These are phyloP conservation scores for Diaporthe sp. DNA, from an alignment of 2,329 filamentous ascomycete species.

Conservation along the genomic window DNA sequence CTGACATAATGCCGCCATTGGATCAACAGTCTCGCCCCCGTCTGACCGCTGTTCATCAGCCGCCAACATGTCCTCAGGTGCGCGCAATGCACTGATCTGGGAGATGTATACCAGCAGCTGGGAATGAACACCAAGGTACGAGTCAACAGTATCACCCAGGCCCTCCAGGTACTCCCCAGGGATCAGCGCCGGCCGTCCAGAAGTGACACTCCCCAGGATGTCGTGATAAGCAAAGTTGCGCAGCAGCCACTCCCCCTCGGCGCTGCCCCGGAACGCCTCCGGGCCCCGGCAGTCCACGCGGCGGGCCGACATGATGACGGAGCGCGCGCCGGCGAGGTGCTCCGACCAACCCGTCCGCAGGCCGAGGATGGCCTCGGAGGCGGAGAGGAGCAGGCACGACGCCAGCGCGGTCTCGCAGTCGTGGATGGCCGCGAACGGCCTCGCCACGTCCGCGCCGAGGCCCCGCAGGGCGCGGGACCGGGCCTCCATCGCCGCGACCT, in stretches of 20 bases:
- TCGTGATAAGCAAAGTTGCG: slow-evolving; percentile 9
- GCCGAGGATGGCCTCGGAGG: slow-evolving; percentile 6
- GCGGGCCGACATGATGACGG: not conserved
- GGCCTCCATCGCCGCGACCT: not conserved
- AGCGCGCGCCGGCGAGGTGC: not conserved
- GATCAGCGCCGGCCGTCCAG: not conserved
- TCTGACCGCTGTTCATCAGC: not conserved
- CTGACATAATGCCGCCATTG: not conserved
- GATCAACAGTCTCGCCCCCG: not conserved
- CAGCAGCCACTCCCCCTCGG: not conserved
- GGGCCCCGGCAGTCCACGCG: no score
- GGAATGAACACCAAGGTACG: slow-evolving; percentile 1
- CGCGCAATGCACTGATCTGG: not conserved
- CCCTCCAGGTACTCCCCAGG: not conserved
- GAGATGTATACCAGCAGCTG: slow-evolving; percentile 1
- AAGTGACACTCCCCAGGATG: not conserved
- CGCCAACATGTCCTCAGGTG: not conserved
- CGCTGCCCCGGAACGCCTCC: not conserved
- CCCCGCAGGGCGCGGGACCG: not conserved
- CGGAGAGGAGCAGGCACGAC: slow-evolving; percentile 3
- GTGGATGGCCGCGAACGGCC: not conserved
- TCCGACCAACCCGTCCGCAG: not conserved
- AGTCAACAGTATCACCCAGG: not conserved
- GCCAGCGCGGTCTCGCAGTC: not conserved
- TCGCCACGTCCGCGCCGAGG: not conserved